phyloP scores from a whole-genome alignment of 2,329 filamentous ascomycete species.

The Cercospora sp. region DNA sequence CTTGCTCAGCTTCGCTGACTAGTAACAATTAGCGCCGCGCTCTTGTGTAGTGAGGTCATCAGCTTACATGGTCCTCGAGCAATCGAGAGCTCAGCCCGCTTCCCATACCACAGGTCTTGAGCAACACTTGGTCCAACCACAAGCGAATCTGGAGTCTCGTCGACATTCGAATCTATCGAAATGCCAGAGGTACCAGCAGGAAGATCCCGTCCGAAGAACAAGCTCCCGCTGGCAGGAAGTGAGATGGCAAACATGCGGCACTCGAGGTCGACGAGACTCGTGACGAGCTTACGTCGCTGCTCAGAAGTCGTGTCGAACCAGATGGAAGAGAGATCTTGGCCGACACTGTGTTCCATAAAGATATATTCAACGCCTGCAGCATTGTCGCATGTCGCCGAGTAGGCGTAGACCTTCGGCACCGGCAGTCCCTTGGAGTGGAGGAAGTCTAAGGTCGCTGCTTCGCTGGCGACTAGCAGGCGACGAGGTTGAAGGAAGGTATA shows the following conservation, averaged over 20 bases:
- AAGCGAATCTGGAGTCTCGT: slow-evolving; percentile 22
- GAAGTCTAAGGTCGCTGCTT: slow-evolving; percentile 31
- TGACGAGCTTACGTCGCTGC: slow-evolving; percentile 31
- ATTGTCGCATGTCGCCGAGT: slow-evolving; percentile 29
- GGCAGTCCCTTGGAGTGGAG: slow-evolving; percentile 27
- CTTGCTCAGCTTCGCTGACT: slow-evolving; percentile 32
- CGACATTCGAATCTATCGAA: slow-evolving; percentile 20
- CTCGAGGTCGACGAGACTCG: slow-evolving; percentile 37
- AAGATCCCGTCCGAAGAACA: slow-evolving; percentile 40
- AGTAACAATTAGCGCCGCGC: not conserved
- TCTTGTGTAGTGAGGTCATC: not conserved
- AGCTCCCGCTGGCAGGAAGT: slow-evolving; percentile 39
- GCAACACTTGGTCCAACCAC: slow-evolving; percentile 38
- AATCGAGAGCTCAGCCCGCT: slow-evolving; percentile 29
- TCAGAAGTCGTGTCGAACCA: slow-evolving; percentile 28
- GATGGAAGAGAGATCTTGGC: slow-evolving; percentile 21
- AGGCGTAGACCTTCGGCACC: slow-evolving; percentile 28
- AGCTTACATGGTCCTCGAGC: slow-evolving; percentile 40
- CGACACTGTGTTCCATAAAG: slow-evolving; percentile 29
- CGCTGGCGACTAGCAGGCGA: slow-evolving; percentile 27
- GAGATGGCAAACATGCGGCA: slow-evolving; percentile 30
- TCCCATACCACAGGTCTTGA: slow-evolving; percentile 37
- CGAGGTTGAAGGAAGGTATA: slow-evolving; percentile 22
- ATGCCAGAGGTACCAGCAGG: slow-evolving; percentile 20
- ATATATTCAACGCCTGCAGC: slow-evolving; percentile 32